Conservation (phyloP, 768 basidiomycete species). For the Mycena galopus region DNA sequence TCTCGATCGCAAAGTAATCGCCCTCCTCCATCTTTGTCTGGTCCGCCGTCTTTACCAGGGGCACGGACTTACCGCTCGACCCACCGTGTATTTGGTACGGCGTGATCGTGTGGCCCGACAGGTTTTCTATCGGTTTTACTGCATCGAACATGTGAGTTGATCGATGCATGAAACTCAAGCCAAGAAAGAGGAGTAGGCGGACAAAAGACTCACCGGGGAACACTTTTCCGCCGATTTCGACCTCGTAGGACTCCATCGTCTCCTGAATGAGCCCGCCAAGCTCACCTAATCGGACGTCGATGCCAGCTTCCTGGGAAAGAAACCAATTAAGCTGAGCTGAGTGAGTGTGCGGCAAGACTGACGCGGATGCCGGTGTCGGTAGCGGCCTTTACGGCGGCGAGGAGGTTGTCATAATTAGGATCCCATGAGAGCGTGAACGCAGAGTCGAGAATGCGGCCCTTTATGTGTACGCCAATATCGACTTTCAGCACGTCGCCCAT, state of each 20-base stretch:
- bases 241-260: conserved; percentile 99
- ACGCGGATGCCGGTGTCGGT: conserved; percentile 94
- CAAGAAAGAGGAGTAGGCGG: not conserved
- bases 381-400: conserved; percentile 94
- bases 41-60: conserved; percentile 90
- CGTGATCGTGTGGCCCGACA: conserved; percentile 95
- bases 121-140: conserved; percentile 95
- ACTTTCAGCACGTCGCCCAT: conserved; percentile 94
- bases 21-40: conserved; percentile 99
- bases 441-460: conserved; percentile 94
- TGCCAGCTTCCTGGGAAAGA: conserved; percentile 86
- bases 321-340: conserved; percentile 1
- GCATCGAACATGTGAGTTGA: conserved; percentile 15
- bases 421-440: conserved; percentile 95
- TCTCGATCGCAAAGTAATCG: conserved; percentile 99
- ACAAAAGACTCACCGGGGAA: conserved; percentile 71
- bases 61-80: conserved; percentile 77
- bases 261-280: conserved; percentile 94
- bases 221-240: conserved; percentile 88
- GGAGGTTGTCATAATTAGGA: conserved; percentile 88
- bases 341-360: conserved; percentile 20
- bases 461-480: conserved; percentile 97
- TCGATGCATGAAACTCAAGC: too few relatives aligned
- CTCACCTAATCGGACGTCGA: conserved; percentile 94
- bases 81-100: conserved; percentile 92